Base-by-base conservation (phyloP, 352 stramenopile species). In the Elongisporangium anandrum region DNA sequence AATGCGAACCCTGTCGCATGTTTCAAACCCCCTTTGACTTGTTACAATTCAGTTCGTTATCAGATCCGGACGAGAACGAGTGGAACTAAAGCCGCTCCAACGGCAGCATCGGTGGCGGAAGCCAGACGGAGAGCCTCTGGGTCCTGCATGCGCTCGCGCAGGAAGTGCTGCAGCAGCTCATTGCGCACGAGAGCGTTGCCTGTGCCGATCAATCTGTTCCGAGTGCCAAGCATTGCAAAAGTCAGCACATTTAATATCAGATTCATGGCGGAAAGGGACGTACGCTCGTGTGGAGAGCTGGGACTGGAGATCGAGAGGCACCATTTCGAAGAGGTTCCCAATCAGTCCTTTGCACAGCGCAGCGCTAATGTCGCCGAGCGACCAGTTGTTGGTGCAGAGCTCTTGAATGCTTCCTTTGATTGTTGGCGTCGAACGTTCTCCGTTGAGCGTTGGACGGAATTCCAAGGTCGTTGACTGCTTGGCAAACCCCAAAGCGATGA, bases 171-270 rank as follows among this genome's bases (percentile, higher is more conserved):
- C 51, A 92, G 64, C 22, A 92, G 56, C 38, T 72, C 62, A 51
- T 92, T 94, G 17, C 72, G 69, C 26, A 90, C 60, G 13, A 92
- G 66, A 0, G 82, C 85, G 39, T 88, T 92, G 56, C 82, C 82
- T 1, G 81, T 92, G 3, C 79, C 82, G 48, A 94, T 82, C 67
- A 90, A 73, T 21, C 82, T 94, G 51, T 52, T 38, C 38, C 13
- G 21, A 26, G 29, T 39, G 55, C 57, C 24, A 58, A n/a, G n/a
- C n/a, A n/a, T n/a, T n/a, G n/a, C n/a, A n/a, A n/a, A n/a, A n/a
- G n/a, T n/a, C n/a, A n/a, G n/a, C n/a, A n/a, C n/a, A n/a, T n/a
- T n/a, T n/a, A n/a, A 22, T 50, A 10, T 49, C 23, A 51, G 8
- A 39, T 59, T 26, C 19, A 29, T 47, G 38, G 48, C 26, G 7